Conservation (phyloP, 768 basidiomycete species). For the Lentinula sp. region DNA sequence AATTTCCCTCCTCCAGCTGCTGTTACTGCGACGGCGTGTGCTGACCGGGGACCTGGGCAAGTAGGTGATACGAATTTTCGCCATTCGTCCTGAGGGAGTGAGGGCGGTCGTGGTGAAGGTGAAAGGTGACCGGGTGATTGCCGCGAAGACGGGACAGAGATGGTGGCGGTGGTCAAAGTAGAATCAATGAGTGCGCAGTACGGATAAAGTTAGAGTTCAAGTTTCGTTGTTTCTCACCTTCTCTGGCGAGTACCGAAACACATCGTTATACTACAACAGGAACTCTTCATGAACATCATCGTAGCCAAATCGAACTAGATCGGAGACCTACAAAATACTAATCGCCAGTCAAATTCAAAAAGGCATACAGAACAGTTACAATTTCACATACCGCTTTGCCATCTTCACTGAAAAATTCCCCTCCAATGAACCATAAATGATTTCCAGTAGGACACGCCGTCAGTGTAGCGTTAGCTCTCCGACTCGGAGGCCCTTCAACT, state of each 20-base stretch:
- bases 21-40: constrained; percentile 74
- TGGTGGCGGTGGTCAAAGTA: too few species aligned
- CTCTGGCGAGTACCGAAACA: constrained; percentile 81
- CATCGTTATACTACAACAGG: constrained; percentile 57
- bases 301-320: neutral
- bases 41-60: constrained; percentile 83
- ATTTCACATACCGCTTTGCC: constrained; percentile 55
- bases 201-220: neutral
- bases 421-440: constrained; percentile 80
- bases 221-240: constrained; percentile 39
- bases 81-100: constrained; percentile 70
- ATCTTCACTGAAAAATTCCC: constrained; percentile 86
- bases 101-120: neutral
- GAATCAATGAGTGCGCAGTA: too few species aligned
- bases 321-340: constrained; percentile 49
- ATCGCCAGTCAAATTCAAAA: neutral
- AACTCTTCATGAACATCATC: neutral
- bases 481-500: constrained; percentile 74
- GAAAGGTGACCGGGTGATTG: too few species aligned
- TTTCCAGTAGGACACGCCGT: constrained; percentile 77
- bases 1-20: constrained; percentile 82
- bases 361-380: neutral
- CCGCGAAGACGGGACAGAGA: too few species aligned
- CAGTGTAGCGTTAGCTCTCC: constrained; percentile 79
- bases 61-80: constrained; percentile 77